phyloP scores from a whole-genome alignment of 352 stramenopile species.

The Thraustochytrium striatum region DNA sequence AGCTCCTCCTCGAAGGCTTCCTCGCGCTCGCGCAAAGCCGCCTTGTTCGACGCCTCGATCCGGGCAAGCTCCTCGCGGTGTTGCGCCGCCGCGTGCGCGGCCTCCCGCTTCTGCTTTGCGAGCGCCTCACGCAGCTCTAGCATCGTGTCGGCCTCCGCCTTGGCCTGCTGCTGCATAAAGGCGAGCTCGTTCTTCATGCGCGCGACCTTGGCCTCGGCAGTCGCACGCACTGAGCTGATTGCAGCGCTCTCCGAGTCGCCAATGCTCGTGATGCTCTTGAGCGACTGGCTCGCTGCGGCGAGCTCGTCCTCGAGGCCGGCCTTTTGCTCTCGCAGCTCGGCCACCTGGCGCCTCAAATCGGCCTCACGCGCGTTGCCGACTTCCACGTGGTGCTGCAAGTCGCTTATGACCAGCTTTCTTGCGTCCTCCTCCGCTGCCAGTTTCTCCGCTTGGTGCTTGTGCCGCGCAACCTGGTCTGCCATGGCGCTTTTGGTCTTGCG shows the following conservation, averaged over 20 bases:
- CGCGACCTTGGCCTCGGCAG: constrained; percentile 27
- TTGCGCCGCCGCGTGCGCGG: not conserved
- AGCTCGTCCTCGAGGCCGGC: not conserved
- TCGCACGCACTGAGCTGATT: constrained; percentile 10
- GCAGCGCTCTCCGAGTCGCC: constrained; percentile 27
- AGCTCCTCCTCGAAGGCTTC: not conserved
- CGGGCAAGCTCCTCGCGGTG: not conserved
- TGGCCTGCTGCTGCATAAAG: constrained; percentile 25
- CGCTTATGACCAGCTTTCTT: not conserved
- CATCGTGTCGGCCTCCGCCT: not conserved
- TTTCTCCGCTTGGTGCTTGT: not conserved
- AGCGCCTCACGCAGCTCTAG: not conserved
- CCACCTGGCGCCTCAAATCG: constrained; percentile 14
- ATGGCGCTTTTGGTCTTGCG: not conserved
- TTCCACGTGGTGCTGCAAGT: not conserved
- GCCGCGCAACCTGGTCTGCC: not conserved
- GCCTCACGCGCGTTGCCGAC: not conserved
- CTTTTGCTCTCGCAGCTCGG: not conserved
- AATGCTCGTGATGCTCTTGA: constrained; percentile 15
- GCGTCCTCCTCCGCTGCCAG: not conserved
- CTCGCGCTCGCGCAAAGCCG: constrained; percentile 9
- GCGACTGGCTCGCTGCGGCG: not conserved
- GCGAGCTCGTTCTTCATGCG: constrained; percentile 39
- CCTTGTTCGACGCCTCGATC: not conserved
- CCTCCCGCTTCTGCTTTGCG: not conserved